Conservation (phyloP, 2,329 filamentous ascomycete genomes). For the Colletotrichum phormii region DNA sequence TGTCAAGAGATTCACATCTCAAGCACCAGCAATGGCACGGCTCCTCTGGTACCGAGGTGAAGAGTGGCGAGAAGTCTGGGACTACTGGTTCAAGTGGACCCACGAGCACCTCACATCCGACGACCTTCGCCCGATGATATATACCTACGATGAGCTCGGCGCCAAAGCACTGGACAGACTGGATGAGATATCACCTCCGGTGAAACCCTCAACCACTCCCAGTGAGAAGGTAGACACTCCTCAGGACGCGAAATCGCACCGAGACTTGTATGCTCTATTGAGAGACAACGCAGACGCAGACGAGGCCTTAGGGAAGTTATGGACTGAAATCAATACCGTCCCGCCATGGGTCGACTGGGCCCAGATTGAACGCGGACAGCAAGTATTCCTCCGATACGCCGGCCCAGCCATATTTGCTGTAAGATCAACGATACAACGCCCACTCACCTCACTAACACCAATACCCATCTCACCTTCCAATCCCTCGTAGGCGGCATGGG, state of each 20-base stretch:
- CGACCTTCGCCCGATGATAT: constrained; percentile 69
- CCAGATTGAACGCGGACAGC: constrained; percentile 79
- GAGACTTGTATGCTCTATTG: constrained; percentile 75
- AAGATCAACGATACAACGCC: constrained; percentile 29
- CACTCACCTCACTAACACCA: not conserved
- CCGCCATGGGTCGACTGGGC: constrained; percentile 84
- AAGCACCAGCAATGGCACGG: constrained; percentile 23
- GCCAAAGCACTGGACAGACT: constrained; percentile 74
- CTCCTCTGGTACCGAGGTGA: constrained; percentile 31
- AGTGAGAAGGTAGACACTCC: constrained; percentile 48
- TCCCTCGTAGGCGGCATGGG: constrained; percentile 78
- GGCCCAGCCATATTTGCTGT: constrained; percentile 72
- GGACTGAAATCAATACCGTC: constrained; percentile 77
- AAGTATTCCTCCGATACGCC: constrained; percentile 82
- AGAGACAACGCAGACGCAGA: constrained; percentile 68
- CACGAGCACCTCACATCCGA: constrained; percentile 70
- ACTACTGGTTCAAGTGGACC: constrained; percentile 77
- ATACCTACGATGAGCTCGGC: constrained; percentile 76
- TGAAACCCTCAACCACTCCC: constrained; percentile 39
- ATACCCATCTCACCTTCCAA: constrained; percentile 67
- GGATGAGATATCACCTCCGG: constrained; percentile 68
- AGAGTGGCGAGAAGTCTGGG: constrained; percentile 59
- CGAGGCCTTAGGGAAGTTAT: constrained; percentile 66
- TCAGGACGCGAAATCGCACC: constrained; percentile 45
- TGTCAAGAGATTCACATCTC: not conserved